phyloP scores from a whole-genome alignment of 805 yeast genomes.

The Komagataella phaffii region DNA sequence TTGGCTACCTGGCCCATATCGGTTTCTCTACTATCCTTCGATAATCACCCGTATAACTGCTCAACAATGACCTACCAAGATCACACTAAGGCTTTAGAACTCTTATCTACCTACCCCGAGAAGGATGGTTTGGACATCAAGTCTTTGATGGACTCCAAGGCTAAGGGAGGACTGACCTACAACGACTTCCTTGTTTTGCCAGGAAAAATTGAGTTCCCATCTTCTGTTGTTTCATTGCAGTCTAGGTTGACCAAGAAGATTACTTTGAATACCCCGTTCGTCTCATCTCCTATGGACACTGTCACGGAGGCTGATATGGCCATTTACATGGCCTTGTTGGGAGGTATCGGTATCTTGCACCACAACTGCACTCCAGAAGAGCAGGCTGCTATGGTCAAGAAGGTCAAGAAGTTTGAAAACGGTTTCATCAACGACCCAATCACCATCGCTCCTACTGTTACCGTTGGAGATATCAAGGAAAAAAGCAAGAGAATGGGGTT shows the following conservation, averaged over 20 bases:
- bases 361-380: slow-evolving; percentile 95
- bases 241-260: slow-evolving; percentile 86
- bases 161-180: slow-evolving; percentile 94
- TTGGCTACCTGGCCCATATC: not conserved
- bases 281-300: slow-evolving; percentile 98
- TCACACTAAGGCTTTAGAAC: slow-evolving; percentile 50
- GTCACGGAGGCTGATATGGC: slow-evolving; percentile 98
- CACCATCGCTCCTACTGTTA: slow-evolving; percentile 60
- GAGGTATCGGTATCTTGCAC: slow-evolving; percentile 98
- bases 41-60: not conserved
- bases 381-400: slow-evolving; percentile 96
- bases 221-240: slow-evolving; percentile 65
- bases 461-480: slow-evolving; percentile 70
- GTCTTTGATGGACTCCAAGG: slow-evolving; percentile 77
- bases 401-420: slow-evolving; percentile 93
- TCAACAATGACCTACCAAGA: slow-evolving; percentile 15
- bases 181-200: slow-evolving; percentile 93
- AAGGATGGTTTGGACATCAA: slow-evolving; percentile 81
- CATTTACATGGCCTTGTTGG: slow-evolving; percentile 93
- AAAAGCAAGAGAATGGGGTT: slow-evolving; percentile 71
- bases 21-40: not conserved
- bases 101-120: slow-evolving; percentile 47
- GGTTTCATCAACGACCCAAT: slow-evolving; percentile 95
- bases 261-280: slow-evolving; percentile 84
- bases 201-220: slow-evolving; percentile 84